Conservation (phyloP, 2,329 filamentous ascomycete genomes). For the Fusarium foetens region DNA sequence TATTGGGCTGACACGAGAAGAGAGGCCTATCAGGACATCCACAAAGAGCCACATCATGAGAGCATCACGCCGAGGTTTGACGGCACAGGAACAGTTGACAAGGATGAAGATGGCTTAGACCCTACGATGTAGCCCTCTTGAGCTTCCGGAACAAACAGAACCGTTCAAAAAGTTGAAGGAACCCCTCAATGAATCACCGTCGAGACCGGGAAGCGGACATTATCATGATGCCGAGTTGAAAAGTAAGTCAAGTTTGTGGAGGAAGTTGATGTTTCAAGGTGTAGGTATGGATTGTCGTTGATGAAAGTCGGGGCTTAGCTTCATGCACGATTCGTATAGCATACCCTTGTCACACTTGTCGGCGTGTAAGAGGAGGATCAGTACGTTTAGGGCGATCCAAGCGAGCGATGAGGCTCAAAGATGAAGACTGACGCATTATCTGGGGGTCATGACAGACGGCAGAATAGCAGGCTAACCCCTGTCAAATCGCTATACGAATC, state of each 20-base stretch:
- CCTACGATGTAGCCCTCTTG: background rate
- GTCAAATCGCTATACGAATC: constrained; percentile 36
- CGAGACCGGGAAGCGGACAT: constrained; percentile 2
- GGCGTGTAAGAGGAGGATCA: background rate
- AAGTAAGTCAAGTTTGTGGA: background rate
- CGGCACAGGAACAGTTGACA: background rate
- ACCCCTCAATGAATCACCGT: background rate
- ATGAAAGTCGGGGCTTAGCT: constrained; percentile 35
- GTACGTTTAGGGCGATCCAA: constrained; percentile 10
- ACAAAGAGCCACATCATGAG: constrained; percentile 3
- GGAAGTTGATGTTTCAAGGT: constrained; percentile 17
- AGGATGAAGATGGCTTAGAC: background rate
- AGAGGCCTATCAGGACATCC: background rate
- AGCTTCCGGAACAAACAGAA: background rate
- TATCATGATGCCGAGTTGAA: constrained; percentile 21
- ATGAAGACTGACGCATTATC: constrained; percentile 18
- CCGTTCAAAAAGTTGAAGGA: background rate
- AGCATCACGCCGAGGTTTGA: background rate
- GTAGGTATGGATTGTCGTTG: constrained; percentile 14
- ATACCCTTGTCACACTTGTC: constrained; percentile 16
- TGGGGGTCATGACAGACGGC: constrained; percentile 13
- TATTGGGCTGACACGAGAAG: background rate
- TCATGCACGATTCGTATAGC: constrained; percentile 46
- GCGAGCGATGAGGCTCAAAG: constrained; percentile 38
- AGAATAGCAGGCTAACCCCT: background rate